Percentiles rank a stretch among this genome's conserved stretches.
Conservation (phyloP, 2,329 filamentous ascomycete species). For the Didymella sp. region DNA sequence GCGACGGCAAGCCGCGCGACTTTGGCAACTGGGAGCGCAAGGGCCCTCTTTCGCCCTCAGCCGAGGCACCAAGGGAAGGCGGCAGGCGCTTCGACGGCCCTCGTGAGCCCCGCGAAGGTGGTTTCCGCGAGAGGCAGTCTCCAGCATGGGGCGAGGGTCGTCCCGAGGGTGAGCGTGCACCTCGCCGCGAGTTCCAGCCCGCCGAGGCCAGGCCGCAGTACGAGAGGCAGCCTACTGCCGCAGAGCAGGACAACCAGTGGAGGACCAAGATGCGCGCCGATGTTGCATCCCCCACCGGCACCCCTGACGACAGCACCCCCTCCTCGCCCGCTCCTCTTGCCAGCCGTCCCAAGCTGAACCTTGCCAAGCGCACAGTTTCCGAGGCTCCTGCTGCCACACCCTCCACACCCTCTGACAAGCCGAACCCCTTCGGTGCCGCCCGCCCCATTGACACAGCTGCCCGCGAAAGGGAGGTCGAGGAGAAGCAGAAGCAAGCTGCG, state of each 20-base stretch:
- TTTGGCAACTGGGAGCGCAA: constrained; percentile 94
- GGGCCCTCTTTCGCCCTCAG: constrained; percentile 81
- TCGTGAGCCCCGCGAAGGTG: constrained; percentile 46
- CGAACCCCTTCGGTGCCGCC: constrained; percentile 92
- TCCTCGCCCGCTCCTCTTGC: constrained; percentile 74
- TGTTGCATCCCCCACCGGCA: constrained; percentile 68
- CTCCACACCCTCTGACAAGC: constrained; percentile 68
- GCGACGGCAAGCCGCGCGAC: constrained; percentile 79
- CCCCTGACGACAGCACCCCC: constrained; percentile 76
- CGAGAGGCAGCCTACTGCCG: constrained; percentile 80
- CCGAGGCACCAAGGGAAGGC: constrained; percentile 59
- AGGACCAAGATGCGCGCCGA: constrained; percentile 91
- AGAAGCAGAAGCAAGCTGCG: constrained; percentile 76
- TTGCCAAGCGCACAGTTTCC: constrained; percentile 88
- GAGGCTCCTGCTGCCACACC: constrained; percentile 65
- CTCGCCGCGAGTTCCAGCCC: constrained; percentile 72
- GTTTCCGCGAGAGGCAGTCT: constrained; percentile 54
- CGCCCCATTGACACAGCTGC: constrained; percentile 92
- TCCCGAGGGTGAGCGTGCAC: constrained; percentile 78
- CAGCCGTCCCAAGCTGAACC: constrained; percentile 80
- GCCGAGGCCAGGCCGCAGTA: constrained; percentile 64
- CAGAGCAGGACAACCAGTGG: constrained; percentile 94
- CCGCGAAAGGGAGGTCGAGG: constrained; percentile 87
- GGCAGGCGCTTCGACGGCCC: constrained; percentile 62
- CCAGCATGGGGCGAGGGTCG: constrained; percentile 76